A percentile compares a stretch with the other conserved stretches of the same genome.
Evolutionary conservation across 768 basidiomycete genomes (phyloP).

Genomic region (Suillus alpinus): DNA sequence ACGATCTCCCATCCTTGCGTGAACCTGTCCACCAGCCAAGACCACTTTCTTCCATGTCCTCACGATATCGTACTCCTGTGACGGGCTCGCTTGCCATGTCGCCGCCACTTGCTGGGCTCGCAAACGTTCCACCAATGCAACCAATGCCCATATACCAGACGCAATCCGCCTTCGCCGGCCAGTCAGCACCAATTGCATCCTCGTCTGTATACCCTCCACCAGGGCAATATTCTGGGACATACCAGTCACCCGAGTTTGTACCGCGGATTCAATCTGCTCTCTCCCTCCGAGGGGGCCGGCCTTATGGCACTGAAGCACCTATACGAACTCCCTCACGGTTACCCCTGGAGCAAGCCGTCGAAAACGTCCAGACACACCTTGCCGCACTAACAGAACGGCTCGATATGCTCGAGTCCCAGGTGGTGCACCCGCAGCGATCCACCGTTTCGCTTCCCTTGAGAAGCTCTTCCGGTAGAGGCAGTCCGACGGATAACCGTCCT

Average conservation of each 20-base stretch:
- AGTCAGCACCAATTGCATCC: constrained; percentile 36
- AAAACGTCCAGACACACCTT: constrained; percentile 77
- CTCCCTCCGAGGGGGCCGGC: constrained; percentile 33
- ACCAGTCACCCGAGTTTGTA: constrained; percentile 37
- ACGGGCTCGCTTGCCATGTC: constrained; percentile 59
- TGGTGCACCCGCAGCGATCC: constrained; percentile 37
- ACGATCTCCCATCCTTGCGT: constrained; percentile 39
- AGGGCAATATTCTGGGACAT: constrained; percentile 37
- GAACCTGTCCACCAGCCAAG: constrained; percentile 43
- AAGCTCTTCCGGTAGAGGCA: constrained; percentile 40
- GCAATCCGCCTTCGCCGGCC: constrained; percentile 66
- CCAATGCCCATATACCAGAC: constrained; percentile 71
- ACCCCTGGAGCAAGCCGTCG: constrained; percentile 69
- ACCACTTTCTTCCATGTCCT: constrained; percentile 76
- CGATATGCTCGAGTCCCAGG: constrained; percentile 54
- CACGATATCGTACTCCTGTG: constrained; percentile 77
- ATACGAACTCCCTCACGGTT: constrained; percentile 44
- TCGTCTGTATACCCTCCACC: constrained; percentile 34
- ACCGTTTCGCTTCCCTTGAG: constrained; percentile 39
- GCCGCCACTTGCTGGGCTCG: constrained; percentile 44
- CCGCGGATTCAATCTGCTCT: constrained; percentile 38
- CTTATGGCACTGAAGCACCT: constrained; percentile 31
- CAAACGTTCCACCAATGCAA: constrained; percentile 58
- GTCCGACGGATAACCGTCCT: constrained; percentile 34
- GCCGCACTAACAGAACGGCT: constrained; percentile 81